Base-by-base conservation (phyloP, 1,284 basidiomycete species). In the Trichosporon sp. region DNA sequence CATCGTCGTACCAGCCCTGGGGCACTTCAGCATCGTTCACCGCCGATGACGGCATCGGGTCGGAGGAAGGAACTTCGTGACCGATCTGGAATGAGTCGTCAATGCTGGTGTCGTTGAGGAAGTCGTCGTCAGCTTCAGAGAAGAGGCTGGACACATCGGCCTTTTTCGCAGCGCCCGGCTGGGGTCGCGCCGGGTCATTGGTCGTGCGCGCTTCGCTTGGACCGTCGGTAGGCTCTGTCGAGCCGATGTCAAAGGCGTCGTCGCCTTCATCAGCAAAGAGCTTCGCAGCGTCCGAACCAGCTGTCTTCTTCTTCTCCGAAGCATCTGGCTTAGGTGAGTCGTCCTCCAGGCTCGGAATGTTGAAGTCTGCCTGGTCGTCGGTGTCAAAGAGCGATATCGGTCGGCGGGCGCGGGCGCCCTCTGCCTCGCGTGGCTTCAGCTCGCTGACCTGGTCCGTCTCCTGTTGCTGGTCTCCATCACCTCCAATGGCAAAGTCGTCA, bases 1-100 rank as follows among this genome's bases (percentile, higher is more conserved):
- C 56, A 19, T 79, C 76, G 61, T 78, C 74, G 56, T 74, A 78
- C 78, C 78, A 79, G 27, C 78, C 78, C 57, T 75, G 67, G 0
- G 77, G 77, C 0, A 79, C 70, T 13, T 78, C 72, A 34, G 75
- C 68, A 10, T 64, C 56, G n/a, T 70, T 37, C 11, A 16, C 49
- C 25, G 27, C 16, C 27, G 49, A 29, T 16, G 49, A 54, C 5
- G 25, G 21, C 49, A 54, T 54, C 19, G 29, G 25, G 5, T 16
- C 25, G 21, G 40, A 19, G n/a, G 56, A 19, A 23, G 58, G 52
- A 19, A 64, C 66, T 33, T 37, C 32, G 49, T 49, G 56, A 13
- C 62, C 58, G 11, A 70, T 29, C 25, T 67, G 54, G 57, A 74
- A 67, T 10, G 72, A 71, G 16, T 73, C 70, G 54, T 78, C 76